Evolutionary conservation across 2,329 filamentous ascomycete genomes (phyloP), one percentile per base, ranked within the genome.

Genomic region (Cercospora sp.): DNA sequence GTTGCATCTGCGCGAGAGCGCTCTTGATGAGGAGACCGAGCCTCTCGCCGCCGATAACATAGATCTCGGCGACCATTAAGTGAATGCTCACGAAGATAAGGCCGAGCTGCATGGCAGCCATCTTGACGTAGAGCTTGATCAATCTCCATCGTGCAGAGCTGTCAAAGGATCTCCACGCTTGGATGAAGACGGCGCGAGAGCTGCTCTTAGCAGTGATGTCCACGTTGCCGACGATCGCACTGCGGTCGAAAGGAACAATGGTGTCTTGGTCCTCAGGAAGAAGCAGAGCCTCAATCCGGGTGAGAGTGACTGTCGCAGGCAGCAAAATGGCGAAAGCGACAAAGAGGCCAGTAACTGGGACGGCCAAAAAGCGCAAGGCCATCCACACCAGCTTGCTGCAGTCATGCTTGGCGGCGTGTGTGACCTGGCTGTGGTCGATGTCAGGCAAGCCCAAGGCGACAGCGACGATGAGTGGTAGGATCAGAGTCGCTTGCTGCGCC

Each of bases 201-300:
- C 72, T 71, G 72, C 92, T 91, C 70, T 85, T 87, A 64, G 91
- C 92, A 67, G 88, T 89, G n/a, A 93, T 83, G 60, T 93, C 85
- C 68, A 87, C 86, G n/a, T 91, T 89, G 39, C 73, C 75, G 71
- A 90, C 87, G 30, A 94, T 87, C 77, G 89, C 90, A 31, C 90
- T 90, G 72, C 93, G 91, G 83, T 98, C 94, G 75, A 98, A 97
- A 33, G 92, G 90, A 39, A 98, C 89, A 71, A 97, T 91, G 28
- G 92, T 89, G 81, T 96, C 90, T 72, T 93, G 87, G 18, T 92
- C 89, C 67, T 92, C 90, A 0, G 93, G 87, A 2, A 98, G 87
- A 73, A 97, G 88, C 60, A 92, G 94, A 6, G 94, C 93, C 78
- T 96, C 93, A 39, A 97, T 89, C 70, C 94, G 92, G 72, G 91